These are phyloP conservation scores for Debaryomyces udenii DNA, from an alignment of 1,139 yeast genomes.

Conservation along the genomic window DNA sequence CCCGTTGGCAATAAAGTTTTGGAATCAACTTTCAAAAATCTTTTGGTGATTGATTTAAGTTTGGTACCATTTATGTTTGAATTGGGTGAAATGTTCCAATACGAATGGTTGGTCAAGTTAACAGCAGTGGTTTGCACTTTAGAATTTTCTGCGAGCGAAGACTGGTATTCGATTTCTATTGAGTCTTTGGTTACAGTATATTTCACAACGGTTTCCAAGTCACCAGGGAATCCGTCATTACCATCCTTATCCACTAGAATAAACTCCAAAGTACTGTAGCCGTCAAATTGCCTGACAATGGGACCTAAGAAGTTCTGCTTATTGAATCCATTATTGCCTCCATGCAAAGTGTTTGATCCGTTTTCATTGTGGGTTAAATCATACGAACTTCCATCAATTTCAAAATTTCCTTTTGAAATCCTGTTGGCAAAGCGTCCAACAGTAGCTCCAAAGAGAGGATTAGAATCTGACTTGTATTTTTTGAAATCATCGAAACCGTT, in stretches of 20 bases:
- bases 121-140: conserved; percentile 50
- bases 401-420: conserved; percentile 49
- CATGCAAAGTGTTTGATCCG: conserved; percentile 47
- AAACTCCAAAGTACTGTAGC: conserved; percentile 41
- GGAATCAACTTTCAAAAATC: conserved; percentile 42
- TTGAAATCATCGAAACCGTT: conserved; percentile 38
- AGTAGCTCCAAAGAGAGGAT: conserved; percentile 63
- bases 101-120: conserved; percentile 66
- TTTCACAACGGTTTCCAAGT: conserved; percentile 44
- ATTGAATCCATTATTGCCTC: conserved; percentile 58
- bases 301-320: conserved; percentile 55
- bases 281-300: conserved; percentile 38
- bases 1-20: conserved; percentile 55
- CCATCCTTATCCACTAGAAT: conserved; percentile 48
- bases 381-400: conserved; percentile 42
- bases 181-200: conserved; percentile 39
- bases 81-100: conserved; percentile 47
- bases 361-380: conserved; percentile 47
- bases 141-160: conserved; percentile 41
- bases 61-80: conserved; percentile 36
- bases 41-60: conserved; percentile 30
- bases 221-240: conserved; percentile 59
- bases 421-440: conserved; percentile 70
- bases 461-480: conserved; percentile 38
- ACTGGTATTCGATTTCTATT: conserved; percentile 52